phyloP scores from a whole-genome alignment of 108 stramenopile genomes.

The Cylindrotheca fusiformis region DNA sequence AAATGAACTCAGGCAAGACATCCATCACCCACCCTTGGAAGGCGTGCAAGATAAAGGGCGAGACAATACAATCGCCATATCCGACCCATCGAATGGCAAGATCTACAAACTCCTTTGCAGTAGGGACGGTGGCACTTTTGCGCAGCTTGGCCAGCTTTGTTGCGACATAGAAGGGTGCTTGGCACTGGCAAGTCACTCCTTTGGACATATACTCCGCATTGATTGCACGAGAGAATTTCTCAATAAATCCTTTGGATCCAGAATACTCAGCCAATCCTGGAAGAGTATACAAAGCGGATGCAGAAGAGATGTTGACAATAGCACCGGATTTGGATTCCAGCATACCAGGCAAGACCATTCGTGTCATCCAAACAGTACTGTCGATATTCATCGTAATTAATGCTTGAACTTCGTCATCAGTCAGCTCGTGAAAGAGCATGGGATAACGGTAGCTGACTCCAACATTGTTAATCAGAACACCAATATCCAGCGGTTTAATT shows the following conservation, averaged over 20 bases:
- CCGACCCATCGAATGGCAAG: slow-evolving; percentile 87
- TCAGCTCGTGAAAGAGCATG: slow-evolving; percentile 94
- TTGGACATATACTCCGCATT: slow-evolving; percentile 83
- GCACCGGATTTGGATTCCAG: slow-evolving; percentile 82
- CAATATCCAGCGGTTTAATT: slow-evolving; percentile 81
- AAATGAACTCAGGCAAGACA: slow-evolving; percentile 64
- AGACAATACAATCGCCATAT: slow-evolving; percentile 66
- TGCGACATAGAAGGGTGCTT: slow-evolving; percentile 96
- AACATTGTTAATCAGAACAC: slow-evolving; percentile 98
- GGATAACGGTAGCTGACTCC: slow-evolving; percentile 96
- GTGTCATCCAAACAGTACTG: slow-evolving; percentile 95
- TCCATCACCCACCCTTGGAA: slow-evolving; percentile 89
- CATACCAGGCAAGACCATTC: slow-evolving; percentile 93
- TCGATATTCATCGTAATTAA: slow-evolving; percentile 94
- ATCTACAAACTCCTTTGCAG: slow-evolving; percentile 79
- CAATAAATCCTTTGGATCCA: slow-evolving; percentile 95
- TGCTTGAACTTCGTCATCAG: slow-evolving; percentile 67
- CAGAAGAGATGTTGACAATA: slow-evolving; percentile 95
- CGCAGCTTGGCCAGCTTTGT: slow-evolving; percentile 98
- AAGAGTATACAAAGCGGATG: slow-evolving; percentile 88
- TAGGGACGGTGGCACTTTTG: slow-evolving; percentile 84
- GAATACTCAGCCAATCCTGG: slow-evolving; percentile 96
- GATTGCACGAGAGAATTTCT: slow-evolving; percentile 91
- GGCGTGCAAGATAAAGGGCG: slow-evolving; percentile 93
- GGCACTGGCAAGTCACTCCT: slow-evolving; percentile 95